These are phyloP conservation scores for Naegleria gruberi DNA, from an alignment of 208 protist species.

Conservation along the genomic window DNA sequence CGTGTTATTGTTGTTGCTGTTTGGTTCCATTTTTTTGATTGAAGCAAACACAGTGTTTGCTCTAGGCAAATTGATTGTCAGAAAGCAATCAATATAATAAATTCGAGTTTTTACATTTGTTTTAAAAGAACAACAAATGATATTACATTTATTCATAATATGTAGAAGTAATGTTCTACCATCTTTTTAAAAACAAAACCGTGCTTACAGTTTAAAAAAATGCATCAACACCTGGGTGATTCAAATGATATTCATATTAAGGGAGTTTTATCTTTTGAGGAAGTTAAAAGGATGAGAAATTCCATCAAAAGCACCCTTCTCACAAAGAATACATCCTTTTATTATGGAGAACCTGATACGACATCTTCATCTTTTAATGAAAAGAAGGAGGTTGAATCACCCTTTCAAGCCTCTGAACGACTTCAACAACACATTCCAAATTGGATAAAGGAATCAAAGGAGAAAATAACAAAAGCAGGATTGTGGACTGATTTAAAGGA, in stretches of 20 bases:
- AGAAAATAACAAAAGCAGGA: neutral
- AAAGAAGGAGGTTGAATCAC: neutral
- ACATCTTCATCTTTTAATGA: neutral
- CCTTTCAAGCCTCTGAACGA: neutral
- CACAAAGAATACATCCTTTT: neutral
- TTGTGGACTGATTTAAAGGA: neutral
- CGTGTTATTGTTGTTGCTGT: too few relatives aligned
- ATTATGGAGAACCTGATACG: neutral
- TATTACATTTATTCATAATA: too few relatives aligned
- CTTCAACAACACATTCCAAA: neutral
- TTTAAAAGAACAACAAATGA: too few relatives aligned
- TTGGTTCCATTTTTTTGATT: too few relatives aligned
- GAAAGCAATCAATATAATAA: too few relatives aligned
- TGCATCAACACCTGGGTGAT: neutral
- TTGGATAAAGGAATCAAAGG: neutral
- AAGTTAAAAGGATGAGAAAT: neutral
- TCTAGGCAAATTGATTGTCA: too few relatives aligned
- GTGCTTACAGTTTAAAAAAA: too few relatives aligned
- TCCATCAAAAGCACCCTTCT: neutral
- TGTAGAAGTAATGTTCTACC: too few relatives aligned
- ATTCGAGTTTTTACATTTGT: too few relatives aligned
- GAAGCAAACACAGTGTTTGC: too few relatives aligned
- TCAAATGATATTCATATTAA: neutral
- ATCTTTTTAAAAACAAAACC: too few relatives aligned
- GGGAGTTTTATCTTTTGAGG: neutral